These are phyloP conservation scores for Cenococcum geophilum DNA, from an alignment of 495 filamentous ascomycete species.

Conservation along the genomic window DNA sequence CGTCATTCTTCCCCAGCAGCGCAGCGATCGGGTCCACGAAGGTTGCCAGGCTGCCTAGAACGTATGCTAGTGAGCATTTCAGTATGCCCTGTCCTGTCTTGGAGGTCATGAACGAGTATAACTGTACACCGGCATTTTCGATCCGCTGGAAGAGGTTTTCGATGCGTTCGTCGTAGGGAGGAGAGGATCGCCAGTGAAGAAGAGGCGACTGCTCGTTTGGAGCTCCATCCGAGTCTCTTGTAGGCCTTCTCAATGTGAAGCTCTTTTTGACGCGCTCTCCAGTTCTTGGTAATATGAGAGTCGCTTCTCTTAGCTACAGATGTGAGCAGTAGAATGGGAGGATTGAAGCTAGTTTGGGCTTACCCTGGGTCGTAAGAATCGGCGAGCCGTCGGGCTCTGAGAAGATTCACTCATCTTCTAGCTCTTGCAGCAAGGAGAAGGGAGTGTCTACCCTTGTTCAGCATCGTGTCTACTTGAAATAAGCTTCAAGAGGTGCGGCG, in stretches of 20 bases:
- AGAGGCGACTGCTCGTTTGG: constrained; percentile 10
- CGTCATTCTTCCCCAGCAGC: constrained; percentile 78
- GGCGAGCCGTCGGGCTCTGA: constrained; percentile 20
- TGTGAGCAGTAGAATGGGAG: background rate
- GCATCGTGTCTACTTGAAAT: background rate
- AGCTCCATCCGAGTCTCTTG: constrained; percentile 18
- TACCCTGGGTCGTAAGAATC: constrained; percentile 28
- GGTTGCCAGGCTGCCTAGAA: constrained; percentile 81
- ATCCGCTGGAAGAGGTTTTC: background rate
- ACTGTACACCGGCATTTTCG: constrained; percentile 8
- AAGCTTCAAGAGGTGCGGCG: background rate
- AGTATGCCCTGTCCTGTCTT: constrained; percentile 67
- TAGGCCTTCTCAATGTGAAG: constrained; percentile 48
- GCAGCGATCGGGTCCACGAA: constrained; percentile 68
- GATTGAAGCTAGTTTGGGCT: constrained; percentile 1
- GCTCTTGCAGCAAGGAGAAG: background rate
- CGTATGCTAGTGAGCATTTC: constrained; percentile 90
- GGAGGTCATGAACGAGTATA: constrained; percentile 45
- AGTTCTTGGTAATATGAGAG: constrained; percentile 54
- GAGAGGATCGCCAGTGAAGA: constrained; percentile 30
- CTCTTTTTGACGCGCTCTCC: constrained; percentile 54
- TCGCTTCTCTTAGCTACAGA: constrained; percentile 51
- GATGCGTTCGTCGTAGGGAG: background rate
- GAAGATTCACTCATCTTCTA: constrained; percentile 24
- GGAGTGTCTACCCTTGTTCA: background rate